These are phyloP conservation scores for Metschnikowia corniflorae DNA, from an alignment of 805 yeast species.

Conservation along the genomic window DNA sequence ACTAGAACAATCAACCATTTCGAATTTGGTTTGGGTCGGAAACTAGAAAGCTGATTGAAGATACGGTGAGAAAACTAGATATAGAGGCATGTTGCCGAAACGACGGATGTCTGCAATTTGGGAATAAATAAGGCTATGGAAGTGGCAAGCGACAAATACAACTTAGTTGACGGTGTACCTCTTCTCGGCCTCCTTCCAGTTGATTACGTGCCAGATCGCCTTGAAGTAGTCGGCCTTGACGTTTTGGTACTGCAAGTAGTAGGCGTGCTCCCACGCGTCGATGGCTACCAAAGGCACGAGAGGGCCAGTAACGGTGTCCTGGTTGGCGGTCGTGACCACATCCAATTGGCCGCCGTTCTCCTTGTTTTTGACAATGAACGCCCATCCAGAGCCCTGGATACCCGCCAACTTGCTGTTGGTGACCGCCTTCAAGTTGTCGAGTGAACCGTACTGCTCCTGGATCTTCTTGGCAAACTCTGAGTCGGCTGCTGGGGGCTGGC, in stretches of 20 bases:
- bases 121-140: no score
- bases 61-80: no score
- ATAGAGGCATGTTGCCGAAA: no score
- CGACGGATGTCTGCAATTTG: no score
- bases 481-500: slow-evolving; percentile 22
- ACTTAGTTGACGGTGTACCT: slow-evolving; percentile 30
- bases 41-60: no score
- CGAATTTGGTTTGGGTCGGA: no score
- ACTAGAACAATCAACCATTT: no score
- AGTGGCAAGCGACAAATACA: no score
- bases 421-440: slow-evolving; percentile 39
- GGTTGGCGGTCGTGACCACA: slow-evolving; percentile 44
- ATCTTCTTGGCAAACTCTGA: slow-evolving; percentile 38
- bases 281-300: slow-evolving; percentile 46
- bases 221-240: slow-evolving; percentile 49
- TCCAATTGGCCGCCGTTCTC: slow-evolving; percentile 42
- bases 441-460: slow-evolving; percentile 41
- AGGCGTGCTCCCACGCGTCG: slow-evolving; percentile 56
- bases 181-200: slow-evolving; percentile 49
- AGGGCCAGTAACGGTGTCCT: slow-evolving; percentile 45
- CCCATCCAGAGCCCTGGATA: slow-evolving; percentile 55
- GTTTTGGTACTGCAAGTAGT: slow-evolving; percentile 51
- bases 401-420: slow-evolving; percentile 44
- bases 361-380: slow-evolving; percentile 45
- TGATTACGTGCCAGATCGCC: slow-evolving; percentile 49